These are phyloP conservation scores for Rhodotorula sp. DNA, from an alignment of 1,284 basidiomycete species.

Conservation along the genomic window DNA sequence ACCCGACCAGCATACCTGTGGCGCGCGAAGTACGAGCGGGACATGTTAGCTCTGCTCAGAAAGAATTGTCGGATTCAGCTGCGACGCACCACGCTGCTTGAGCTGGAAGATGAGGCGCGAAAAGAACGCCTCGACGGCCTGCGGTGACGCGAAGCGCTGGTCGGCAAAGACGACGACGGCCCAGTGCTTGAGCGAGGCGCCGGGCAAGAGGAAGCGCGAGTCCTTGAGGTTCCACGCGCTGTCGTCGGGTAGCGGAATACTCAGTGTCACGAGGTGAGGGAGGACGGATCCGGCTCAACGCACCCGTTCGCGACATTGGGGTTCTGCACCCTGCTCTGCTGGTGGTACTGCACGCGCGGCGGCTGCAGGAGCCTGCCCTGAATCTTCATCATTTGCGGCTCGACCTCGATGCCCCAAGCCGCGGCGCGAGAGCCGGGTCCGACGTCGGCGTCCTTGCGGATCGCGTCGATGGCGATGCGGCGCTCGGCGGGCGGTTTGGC, in stretches of 20 bases:
- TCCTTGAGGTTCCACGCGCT: conserved; percentile 25
- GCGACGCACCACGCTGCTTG: conserved; percentile 13
- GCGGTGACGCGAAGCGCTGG: conserved; percentile 36
- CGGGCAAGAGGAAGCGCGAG: conserved; percentile 48
- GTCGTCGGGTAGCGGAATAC: neutral
- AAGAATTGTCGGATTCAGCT: too few species aligned
- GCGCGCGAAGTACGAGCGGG: neutral
- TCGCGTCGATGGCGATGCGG: conserved; percentile 40
- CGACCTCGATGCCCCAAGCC: conserved; percentile 53
- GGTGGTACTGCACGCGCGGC: conserved; percentile 49
- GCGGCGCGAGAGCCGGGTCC: conserved; percentile 43
- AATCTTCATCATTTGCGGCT: conserved; percentile 46
- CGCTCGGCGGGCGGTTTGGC: conserved; percentile 51
- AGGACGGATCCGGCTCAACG: neutral
- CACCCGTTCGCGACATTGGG: conserved; percentile 30
- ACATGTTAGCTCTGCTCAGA: too few species aligned
- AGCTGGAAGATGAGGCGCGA: conserved; percentile 13
- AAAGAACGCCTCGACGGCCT: conserved; percentile 47
- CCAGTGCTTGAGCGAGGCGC: conserved; percentile 51
- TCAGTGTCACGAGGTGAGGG: neutral
- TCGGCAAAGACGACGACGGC: conserved; percentile 49
- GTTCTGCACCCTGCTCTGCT: conserved; percentile 44
- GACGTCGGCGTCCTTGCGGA: conserved; percentile 45
- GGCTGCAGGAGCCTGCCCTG: conserved; percentile 50
- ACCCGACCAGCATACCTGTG: conserved; percentile 24